Base-by-base conservation (phyloP, 2,329 filamentous ascomycete genomes). In the Purpureocillium takamizusanense region DNA sequence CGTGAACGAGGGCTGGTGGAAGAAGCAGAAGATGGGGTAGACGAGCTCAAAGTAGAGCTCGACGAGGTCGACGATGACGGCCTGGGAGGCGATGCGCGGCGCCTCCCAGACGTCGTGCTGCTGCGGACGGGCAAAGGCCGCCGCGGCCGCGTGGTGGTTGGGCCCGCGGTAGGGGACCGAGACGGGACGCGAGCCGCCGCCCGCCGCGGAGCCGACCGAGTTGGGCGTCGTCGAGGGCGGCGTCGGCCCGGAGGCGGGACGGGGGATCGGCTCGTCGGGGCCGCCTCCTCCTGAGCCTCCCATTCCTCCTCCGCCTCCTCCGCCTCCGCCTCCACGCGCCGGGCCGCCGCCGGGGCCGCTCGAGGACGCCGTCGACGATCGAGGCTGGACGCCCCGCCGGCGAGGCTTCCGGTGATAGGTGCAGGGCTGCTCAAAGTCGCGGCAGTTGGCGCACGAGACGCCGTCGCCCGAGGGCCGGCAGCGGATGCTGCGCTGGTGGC, bases 1-100 rank as follows among this genome's bases (percentile, higher is more conserved):
- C 18, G 60, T 50, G 32, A 69, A 59, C 14, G 62, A 65, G n/a
- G 59, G 58, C 28, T 60, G 60, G 47, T 74, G 67, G 45, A 74
- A 74, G 18, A 74, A 53, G 4, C 70, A 70, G 42, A 72, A 67
- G 48, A 73, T 65, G 2, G 70, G 70, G 50, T 73, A 73, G n/a
- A 72, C 63, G 32, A 70, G 61, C 41, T 72, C 66, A 50, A 70
- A 68, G 54, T 72, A 74, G 13, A 73, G 56, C 13, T 68, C 60
- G 17, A 70, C 56, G n/a, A 70, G 52, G 48, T 62, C 56, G 13
- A 38, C 52, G 31, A 72, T 63, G 29, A 43, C 41, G 16, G 42
- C 44, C 37, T 46, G 47, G 36, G 39, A 42, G 32, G 44, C 44
- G 25, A 47, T 33, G n/a, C 36, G 39, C 11, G 46, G 40, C 17